Conservation (phyloP, 2,329 filamentous ascomycete species). For the Septoria linicola region DNA sequence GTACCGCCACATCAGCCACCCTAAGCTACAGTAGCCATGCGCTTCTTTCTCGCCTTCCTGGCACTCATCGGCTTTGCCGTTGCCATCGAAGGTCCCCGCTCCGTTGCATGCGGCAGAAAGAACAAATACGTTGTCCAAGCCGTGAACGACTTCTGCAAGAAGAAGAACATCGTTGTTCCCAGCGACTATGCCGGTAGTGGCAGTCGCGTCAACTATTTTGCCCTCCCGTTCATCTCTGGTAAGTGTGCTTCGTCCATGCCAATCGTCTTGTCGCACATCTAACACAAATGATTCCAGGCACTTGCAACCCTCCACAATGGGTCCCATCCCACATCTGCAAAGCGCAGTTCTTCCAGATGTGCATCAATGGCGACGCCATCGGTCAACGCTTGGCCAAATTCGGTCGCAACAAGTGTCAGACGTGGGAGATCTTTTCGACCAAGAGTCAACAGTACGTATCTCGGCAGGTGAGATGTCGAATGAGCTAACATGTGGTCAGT, state of each 20-base stretch:
- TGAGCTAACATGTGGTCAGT: no score
- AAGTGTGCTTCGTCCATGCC: background rate
- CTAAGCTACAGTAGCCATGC: background rate
- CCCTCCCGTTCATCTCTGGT: background rate
- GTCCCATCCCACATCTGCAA: slow-evolving; percentile 11
- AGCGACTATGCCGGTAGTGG: background rate
- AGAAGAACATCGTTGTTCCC: slow-evolving; percentile 13
- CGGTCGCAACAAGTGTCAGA: slow-evolving; percentile 10
- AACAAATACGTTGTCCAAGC: slow-evolving; percentile 11
- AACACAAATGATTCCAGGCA: background rate
- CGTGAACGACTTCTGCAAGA: slow-evolving; percentile 15
- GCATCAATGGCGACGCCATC: slow-evolving; percentile 2
- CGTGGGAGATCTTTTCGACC: slow-evolving; percentile 9
- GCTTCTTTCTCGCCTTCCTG: background rate
- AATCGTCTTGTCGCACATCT: background rate
- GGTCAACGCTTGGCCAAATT: background rate
- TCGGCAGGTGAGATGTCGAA: no score
- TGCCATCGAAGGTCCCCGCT: background rate
- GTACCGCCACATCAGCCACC: slow-evolving; percentile 1
- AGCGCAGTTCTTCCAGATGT: slow-evolving; percentile 12
- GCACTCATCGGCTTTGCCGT: background rate
- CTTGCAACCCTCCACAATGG: slow-evolving; percentile 14
- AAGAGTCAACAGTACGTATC: slow-evolving; percentile 3
- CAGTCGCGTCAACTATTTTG: background rate
- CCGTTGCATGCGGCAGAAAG: slow-evolving; percentile 6